These are phyloP conservation scores for Symmetrospora coprosmae DNA, from an alignment of 768 basidiomycete species.

Conservation along the genomic window DNA sequence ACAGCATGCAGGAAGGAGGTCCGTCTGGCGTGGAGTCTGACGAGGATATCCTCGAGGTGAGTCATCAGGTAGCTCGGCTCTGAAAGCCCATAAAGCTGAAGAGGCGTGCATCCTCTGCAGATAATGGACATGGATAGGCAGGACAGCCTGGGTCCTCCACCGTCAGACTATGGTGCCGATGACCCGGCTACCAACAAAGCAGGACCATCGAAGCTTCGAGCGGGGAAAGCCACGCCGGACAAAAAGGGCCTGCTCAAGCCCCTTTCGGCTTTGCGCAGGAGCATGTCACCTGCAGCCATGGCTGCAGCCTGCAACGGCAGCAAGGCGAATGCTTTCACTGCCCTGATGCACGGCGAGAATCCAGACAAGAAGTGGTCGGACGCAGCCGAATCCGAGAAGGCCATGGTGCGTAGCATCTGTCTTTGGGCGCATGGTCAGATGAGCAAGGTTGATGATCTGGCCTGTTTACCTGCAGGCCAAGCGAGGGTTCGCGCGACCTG, in stretches of 20 bases:
- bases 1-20: no score
- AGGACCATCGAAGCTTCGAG: no score
- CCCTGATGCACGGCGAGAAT: slow-evolving; percentile 76
- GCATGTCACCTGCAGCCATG: slow-evolving; percentile 2
- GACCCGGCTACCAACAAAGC: no score
- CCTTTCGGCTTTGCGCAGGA: slow-evolving; percentile 1
- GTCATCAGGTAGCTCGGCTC: no score
- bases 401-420: slow-evolving; percentile 27
- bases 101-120: no score
- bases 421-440: neutral
- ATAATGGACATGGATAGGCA: no score
- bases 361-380: slow-evolving; percentile 77
- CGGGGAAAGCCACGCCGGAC: neutral
- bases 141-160: no score
- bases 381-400: slow-evolving; percentile 47
- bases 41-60: slow-evolving; percentile 16
- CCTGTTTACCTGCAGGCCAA: slow-evolving; percentile 23
- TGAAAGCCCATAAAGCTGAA: no score
- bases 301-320: neutral
- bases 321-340: slow-evolving; percentile 52
- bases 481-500: slow-evolving; percentile 26
- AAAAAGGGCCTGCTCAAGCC: slow-evolving; percentile 1
- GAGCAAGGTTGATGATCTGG: neutral
- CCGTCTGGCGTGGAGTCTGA: slow-evolving; percentile 12
- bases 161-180: no score